These are phyloP conservation scores for Backusella psychrophila DNA, from an alignment of 192 early-diverging fungal species.

Conservation along the genomic window DNA sequence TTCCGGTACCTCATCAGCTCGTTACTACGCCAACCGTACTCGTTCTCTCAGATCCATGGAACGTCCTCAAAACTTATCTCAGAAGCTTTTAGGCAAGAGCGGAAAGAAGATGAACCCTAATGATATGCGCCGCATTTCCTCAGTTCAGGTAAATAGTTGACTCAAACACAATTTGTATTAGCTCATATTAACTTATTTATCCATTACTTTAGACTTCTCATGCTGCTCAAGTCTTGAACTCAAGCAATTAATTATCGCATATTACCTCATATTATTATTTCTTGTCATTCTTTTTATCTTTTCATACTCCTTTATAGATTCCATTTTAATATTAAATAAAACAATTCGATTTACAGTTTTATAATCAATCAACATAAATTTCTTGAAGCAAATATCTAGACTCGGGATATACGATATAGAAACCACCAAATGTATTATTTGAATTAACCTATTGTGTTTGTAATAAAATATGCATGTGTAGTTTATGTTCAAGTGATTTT, in stretches of 20 bases:
- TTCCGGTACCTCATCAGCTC: too few species aligned
- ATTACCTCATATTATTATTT: not conserved
- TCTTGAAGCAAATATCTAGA: not conserved
- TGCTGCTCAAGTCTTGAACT: conserved; percentile 26
- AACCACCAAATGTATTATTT: not conserved
- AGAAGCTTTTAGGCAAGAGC: conserved; percentile 21
- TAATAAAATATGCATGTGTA: too few species aligned
- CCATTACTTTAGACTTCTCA: conserved; percentile 3
- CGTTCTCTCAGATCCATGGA: conserved; percentile 22
- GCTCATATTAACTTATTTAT: not conserved
- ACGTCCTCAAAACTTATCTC: conserved; percentile 17
- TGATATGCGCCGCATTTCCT: conserved; percentile 70
- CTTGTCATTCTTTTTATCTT: not conserved
- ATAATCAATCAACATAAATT: not conserved
- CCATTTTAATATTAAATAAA: conserved; percentile 7
- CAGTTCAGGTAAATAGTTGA: conserved; percentile 48
- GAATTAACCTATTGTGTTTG: too few species aligned
- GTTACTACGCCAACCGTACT: too few species aligned
- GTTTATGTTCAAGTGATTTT: too few species aligned
- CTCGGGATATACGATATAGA: not conserved
- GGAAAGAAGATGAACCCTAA: conserved; percentile 59
- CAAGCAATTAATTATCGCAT: not conserved
- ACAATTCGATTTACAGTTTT: not conserved
- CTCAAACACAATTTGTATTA: too few species aligned
- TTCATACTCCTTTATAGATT: conserved; percentile 2